Evolutionary conservation across 2,329 filamentous ascomycete genomes (phyloP), one percentile per base, ranked within the genome.

Genomic region (Aspergillus chevalieri): DNA sequence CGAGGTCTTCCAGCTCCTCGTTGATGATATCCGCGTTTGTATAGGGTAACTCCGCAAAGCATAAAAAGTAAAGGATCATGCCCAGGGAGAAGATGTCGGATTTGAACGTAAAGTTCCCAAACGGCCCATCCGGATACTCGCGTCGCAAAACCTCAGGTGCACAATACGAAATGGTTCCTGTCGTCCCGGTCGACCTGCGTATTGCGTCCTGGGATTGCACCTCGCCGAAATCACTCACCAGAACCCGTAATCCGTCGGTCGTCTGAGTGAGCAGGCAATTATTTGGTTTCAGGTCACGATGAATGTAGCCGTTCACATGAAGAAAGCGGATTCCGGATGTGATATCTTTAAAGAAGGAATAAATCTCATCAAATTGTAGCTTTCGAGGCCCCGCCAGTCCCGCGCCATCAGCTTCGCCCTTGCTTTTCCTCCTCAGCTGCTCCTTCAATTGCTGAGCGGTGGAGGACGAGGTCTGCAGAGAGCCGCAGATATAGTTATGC

Each of bases 21-120:
- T 95, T 83, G 19, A 94, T 78, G 3, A 85, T 79, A 64, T 97
- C 92, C 47, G 91, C 89, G 58, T 86, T 87, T 21, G 73, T 77
- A 64, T 97, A 98, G 0, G 93, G 93, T 9, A 98, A 78, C 43
- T 85, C 80, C 1, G 86, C 89, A 65, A 98, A 98, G 66, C 93
- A 98, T 78, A 98, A 86, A 64, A 98, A 98, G 68, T 97, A 95
- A 3, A 98, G 78, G 49, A 97, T 97, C 92, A 98, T 96, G 44
- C 93, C 93, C 0, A 98, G 75, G 1, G 91, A 96, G 69, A 98
- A 98, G n/a, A 98, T 87, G 63, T 98, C 93, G 0, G 91, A 96
- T 65, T 97, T 98, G 22, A 89, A 91, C 0, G 90, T 95, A 62
- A 98, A 98, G 64, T 97, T 95, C 6, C 87, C 90, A 59, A 88